Percentiles rank a stretch among this genome's conserved stretches.
Conservation (phyloP, 352 stramenopile species). For the Aphanomyces cochlioides region DNA sequence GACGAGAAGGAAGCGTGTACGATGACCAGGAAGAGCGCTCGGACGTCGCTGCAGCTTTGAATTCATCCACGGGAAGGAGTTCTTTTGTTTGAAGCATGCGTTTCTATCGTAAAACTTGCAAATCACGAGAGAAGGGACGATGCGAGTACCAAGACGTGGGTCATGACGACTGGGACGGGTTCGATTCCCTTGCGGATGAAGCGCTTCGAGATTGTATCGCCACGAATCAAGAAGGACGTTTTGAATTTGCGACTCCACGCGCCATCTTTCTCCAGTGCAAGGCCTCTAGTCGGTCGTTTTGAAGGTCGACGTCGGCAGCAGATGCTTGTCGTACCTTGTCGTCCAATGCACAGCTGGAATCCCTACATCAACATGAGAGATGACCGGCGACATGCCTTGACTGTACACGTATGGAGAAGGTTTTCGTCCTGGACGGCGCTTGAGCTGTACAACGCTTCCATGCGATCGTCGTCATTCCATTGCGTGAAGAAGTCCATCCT, state of each 20-base stretch:
- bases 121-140: no score
- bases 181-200: constrained; percentile 21
- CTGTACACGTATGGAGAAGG: constrained; percentile 16
- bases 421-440: constrained; percentile 16
- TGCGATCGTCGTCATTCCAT: constrained; percentile 26
- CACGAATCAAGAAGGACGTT: constrained; percentile 11
- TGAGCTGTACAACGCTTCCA: constrained; percentile 28
- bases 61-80: background rate
- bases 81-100: background rate
- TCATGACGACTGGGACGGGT: constrained; percentile 20
- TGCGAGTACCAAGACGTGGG: constrained; percentile 10
- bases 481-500: constrained; percentile 16
- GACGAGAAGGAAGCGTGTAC: background rate
- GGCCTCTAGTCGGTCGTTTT: no score
- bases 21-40: constrained; percentile 1
- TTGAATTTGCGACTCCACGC: background rate
- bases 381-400: background rate
- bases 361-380: constrained; percentile 5
- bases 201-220: background rate
- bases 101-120: no score
- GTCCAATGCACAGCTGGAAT: constrained; percentile 22
- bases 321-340: background rate
- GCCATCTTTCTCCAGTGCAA: background rate
- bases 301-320: no score
- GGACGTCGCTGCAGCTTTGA: background rate